phyloP scores from a whole-genome alignment of 169 alveolate species.

The Miamiensis avidus region DNA sequence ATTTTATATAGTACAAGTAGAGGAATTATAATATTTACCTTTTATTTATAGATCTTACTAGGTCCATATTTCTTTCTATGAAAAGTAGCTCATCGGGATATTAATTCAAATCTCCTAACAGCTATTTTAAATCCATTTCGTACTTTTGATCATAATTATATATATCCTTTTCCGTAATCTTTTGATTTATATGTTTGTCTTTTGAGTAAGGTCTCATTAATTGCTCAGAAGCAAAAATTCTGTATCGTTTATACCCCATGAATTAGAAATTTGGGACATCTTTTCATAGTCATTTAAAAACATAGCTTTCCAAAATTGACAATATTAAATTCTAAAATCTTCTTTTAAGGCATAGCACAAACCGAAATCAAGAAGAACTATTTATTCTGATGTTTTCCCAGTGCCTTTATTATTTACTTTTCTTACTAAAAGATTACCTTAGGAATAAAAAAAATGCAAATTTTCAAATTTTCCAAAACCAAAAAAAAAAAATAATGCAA shows the following conservation, averaged over 20 bases:
- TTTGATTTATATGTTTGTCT: conserved; percentile 29
- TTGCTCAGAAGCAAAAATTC: conserved; percentile 40
- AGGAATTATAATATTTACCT: conserved; percentile 30
- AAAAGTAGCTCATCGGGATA: conserved; percentile 39
- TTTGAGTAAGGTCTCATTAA: conserved; percentile 42
- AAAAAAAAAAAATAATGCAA: no score
- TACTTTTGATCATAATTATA: conserved; percentile 24
- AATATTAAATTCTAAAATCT: conserved; percentile 33
- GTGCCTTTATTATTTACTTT: conserved; percentile 8
- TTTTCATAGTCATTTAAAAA: conserved; percentile 21
- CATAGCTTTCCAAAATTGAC: conserved; percentile 34
- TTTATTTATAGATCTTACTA: conserved; percentile 44
- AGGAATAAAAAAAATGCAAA: no score
- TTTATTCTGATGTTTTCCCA: conserved; percentile 27
- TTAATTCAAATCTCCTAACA: conserved; percentile 39
- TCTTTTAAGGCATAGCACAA: conserved; percentile 53
- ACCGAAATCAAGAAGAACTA: conserved; percentile 82
- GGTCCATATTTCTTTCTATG: conserved; percentile 47
- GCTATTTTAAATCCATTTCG: conserved; percentile 36
- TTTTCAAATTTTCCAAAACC: no score
- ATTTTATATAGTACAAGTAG: no score
- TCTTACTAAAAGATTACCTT: conserved; percentile 58
- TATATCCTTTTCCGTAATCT: conserved; percentile 30
- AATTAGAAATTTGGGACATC: conserved; percentile 4
- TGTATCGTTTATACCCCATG: conserved; percentile 42